A percentile compares a stretch with the other conserved stretches of the same genome.
phyloP scores from a whole-genome alignment of 176 grass and related monocot genomes.

The Hordeum vulgare region DNA sequence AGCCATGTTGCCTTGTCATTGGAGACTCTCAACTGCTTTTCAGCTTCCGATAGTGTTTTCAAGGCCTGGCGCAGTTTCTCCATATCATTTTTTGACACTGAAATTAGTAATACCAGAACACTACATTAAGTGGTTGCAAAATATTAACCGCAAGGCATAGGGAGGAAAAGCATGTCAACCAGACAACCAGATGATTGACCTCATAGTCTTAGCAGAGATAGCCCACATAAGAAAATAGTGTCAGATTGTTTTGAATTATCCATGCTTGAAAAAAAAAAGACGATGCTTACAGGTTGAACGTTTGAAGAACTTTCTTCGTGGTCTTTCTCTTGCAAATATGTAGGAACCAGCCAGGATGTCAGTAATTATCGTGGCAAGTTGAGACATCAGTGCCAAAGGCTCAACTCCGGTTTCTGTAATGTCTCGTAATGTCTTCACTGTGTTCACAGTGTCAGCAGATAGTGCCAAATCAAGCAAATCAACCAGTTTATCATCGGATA shows the following conservation, averaged over 20 bases:
- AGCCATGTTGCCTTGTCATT: slow-evolving; percentile 73
- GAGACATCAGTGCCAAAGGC: slow-evolving; percentile 84
- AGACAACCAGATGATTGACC: not conserved
- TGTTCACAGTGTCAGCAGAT: slow-evolving; percentile 76
- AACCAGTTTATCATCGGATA: slow-evolving; percentile 84
- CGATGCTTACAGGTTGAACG: slow-evolving; percentile 49
- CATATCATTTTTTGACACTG: slow-evolving; percentile 69
- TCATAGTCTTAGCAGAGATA: slow-evolving; percentile 9
- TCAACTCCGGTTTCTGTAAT: slow-evolving; percentile 86
- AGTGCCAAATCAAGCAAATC: slow-evolving; percentile 86
- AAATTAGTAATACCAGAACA: slow-evolving; percentile 27
- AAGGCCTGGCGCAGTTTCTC: slow-evolving; percentile 67
- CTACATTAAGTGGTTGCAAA: slow-evolving; percentile 4
- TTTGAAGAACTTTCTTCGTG: slow-evolving; percentile 64
- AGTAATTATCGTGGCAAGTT: slow-evolving; percentile 90
- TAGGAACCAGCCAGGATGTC: slow-evolving; percentile 93
- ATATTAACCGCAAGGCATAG: not conserved
- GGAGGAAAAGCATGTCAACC: not conserved
- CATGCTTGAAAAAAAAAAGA: not conserved
- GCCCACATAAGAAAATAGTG: not conserved
- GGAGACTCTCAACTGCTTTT: slow-evolving; percentile 68
- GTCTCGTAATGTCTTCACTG: slow-evolving; percentile 73
- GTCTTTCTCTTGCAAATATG: slow-evolving; percentile 57
- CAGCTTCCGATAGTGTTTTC: slow-evolving; percentile 64
- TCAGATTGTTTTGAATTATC: not conserved